These are phyloP conservation scores for Lichtheimia ornata DNA, from an alignment of 371 early-diverging fungal species.

Conservation along the genomic window DNA sequence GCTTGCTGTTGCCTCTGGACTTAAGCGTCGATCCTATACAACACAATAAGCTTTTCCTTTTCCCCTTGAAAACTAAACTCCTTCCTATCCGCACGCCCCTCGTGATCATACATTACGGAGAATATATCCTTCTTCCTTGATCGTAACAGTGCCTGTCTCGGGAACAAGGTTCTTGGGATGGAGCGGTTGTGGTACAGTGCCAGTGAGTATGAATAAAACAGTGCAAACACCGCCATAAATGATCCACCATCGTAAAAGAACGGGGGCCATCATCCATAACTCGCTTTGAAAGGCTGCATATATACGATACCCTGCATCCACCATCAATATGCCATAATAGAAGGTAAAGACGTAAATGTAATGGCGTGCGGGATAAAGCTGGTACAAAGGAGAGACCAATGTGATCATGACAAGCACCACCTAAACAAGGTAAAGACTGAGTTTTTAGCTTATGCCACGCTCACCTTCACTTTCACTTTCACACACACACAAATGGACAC, in stretches of 20 bases:
- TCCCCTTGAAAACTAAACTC: conserved; percentile 23
- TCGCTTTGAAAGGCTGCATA: not conserved
- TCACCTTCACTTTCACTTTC: not conserved
- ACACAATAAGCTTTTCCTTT: conserved; percentile 1
- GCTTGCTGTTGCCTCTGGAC: conserved; percentile 42
- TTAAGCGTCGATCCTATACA: conserved; percentile 22
- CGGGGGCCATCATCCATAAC: not conserved
- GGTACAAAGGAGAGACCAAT: conserved; percentile 8
- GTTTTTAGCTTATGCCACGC: not conserved
- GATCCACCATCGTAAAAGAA: not conserved
- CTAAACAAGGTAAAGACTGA: conserved; percentile 1
- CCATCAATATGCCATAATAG: not conserved
- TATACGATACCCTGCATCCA: conserved; percentile 8
- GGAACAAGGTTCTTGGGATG: conserved; percentile 30
- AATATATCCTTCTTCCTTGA: no score
- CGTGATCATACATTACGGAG: no score
- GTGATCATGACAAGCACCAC: not conserved
- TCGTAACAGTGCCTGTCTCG: no score
- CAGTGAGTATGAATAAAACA: conserved; percentile 10
- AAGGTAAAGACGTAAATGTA: conserved; percentile 12
- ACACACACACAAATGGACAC: not conserved
- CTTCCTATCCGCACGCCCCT: not conserved
- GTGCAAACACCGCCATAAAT: not conserved
- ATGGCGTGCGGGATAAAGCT: conserved; percentile 8
- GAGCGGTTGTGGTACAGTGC: conserved; percentile 27